Percentiles rank a stretch among this genome's conserved stretches.
Conservation (phyloP, 768 basidiomycete genomes). For the Crucibulum laeve region DNA sequence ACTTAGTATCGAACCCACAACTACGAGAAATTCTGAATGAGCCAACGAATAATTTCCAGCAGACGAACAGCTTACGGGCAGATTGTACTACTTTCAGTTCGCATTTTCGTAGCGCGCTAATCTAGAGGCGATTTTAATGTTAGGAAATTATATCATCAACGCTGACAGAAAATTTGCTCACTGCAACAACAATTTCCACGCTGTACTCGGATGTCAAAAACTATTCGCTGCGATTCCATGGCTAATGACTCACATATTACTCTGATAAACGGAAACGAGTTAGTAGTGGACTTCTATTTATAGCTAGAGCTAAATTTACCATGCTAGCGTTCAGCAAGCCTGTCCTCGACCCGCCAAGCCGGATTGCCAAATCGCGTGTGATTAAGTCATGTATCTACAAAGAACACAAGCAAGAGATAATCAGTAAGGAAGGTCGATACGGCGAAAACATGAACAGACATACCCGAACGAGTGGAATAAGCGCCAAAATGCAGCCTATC, state of each 20-base stretch:
- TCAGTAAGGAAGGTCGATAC: not conserved
- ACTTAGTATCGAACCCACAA: slow-evolving; percentile 75
- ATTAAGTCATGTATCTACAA: slow-evolving; percentile 71
- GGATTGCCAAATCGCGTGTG: slow-evolving; percentile 66
- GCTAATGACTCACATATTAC: slow-evolving; percentile 52
- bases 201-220: slow-evolving; percentile 20
- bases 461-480: slow-evolving; percentile 79
- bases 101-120: slow-evolving; percentile 79
- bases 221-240: not conserved
- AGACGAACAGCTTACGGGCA: slow-evolving; percentile 44
- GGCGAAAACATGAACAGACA: slow-evolving; percentile 3
- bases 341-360: slow-evolving; percentile 73
- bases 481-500: slow-evolving; percentile 60
- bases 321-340: slow-evolving; percentile 80
- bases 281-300: not conserved
- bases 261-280: slow-evolving; percentile 30
- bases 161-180: too few species aligned
- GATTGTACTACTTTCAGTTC: slow-evolving; percentile 80
- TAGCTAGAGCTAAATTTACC: slow-evolving; percentile 34
- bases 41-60: not conserved
- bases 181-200: slow-evolving; percentile 68
- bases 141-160: too few species aligned
- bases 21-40: not conserved
- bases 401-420: slow-evolving; percentile 1
- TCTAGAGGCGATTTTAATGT: too few species aligned